These are phyloP conservation scores for Haplosporangium sp. DNA, from an alignment of 371 early-diverging fungal genomes.

Conservation along the genomic window DNA sequence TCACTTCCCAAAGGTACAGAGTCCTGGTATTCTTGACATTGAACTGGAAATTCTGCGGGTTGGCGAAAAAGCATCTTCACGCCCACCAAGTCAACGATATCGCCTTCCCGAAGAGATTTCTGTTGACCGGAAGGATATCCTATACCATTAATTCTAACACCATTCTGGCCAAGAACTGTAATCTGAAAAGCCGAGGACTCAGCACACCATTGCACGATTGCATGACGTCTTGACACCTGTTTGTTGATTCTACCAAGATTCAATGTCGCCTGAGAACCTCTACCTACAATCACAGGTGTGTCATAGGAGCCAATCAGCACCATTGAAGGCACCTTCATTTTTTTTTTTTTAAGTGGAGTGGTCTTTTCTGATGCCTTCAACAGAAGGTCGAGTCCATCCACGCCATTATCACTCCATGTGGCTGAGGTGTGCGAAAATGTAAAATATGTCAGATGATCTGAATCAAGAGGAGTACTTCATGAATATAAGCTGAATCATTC, in stretches of 20 bases:
- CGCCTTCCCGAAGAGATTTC: constrained; percentile 33
- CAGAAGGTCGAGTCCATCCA: constrained; percentile 44
- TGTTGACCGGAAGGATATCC: constrained; percentile 53
- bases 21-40: constrained; percentile 17
- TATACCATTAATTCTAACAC: constrained; percentile 56
- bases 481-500: background rate
- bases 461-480: background rate
- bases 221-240: constrained; percentile 69
- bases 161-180: constrained; percentile 69
- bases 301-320: constrained; percentile 60
- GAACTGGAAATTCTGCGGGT: constrained; percentile 20
- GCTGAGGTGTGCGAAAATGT: background rate
- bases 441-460: background rate
- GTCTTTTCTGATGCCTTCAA: constrained; percentile 40
- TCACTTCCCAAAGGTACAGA: constrained; percentile 4
- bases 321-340: constrained; percentile 33
- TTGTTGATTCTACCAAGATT: constrained; percentile 71
- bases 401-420: constrained; percentile 1
- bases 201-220: constrained; percentile 61
- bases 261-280: constrained; percentile 66
- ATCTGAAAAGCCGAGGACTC: constrained; percentile 57
- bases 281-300: constrained; percentile 64
- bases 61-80: constrained; percentile 50
- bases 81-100: constrained; percentile 53
- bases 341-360: constrained; percentile 20